phyloP scores from a whole-genome alignment of 768 basidiomycete genomes.

The Amyloporia xantha region DNA sequence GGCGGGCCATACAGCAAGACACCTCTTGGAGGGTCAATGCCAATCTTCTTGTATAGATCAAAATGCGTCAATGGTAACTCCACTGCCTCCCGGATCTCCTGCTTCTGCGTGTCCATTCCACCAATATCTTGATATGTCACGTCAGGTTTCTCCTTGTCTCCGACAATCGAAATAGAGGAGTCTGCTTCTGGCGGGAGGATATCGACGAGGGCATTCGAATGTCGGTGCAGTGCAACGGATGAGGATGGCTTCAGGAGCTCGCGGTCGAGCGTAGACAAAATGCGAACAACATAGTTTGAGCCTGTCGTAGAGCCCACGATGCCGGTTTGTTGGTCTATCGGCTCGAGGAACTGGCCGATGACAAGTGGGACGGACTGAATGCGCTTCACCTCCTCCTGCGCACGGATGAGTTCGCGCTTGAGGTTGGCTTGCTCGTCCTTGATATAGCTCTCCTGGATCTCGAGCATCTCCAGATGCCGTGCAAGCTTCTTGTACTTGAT shows the following conservation, averaged over 20 bases:
- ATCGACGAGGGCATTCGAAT: slow-evolving; percentile 97
- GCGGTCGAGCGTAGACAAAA: slow-evolving; percentile 92
- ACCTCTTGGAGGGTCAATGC: slow-evolving; percentile 97
- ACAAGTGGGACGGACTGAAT: slow-evolving; percentile 98
- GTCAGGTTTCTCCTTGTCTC: slow-evolving; percentile 91
- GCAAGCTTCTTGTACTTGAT: slow-evolving; percentile 96
- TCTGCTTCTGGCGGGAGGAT: slow-evolving; percentile 98
- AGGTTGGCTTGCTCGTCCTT: slow-evolving; percentile 98
- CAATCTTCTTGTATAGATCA: slow-evolving; percentile 98
- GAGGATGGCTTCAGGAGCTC: slow-evolving; percentile 96
- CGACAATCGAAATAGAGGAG: slow-evolving; percentile 92
- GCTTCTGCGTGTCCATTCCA: slow-evolving; percentile 96
- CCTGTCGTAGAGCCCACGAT: slow-evolving; percentile 98
- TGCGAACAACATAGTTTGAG: slow-evolving; percentile 96
- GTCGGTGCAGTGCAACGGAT: slow-evolving; percentile 96
- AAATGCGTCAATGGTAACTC: slow-evolving; percentile 96
- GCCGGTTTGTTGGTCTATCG: slow-evolving; percentile 94
- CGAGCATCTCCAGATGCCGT: slow-evolving; percentile 91
- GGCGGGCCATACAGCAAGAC: slow-evolving; percentile 96
- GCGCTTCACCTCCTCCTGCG: slow-evolving; percentile 98
- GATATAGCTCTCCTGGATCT: slow-evolving; percentile 93
- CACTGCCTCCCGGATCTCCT: slow-evolving; percentile 97
- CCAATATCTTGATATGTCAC: slow-evolving; percentile 92
- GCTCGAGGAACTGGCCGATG: slow-evolving; percentile 98
- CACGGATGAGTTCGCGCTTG: slow-evolving; percentile 95